Evolutionary conservation across 75 land plant species (phyloP).

Genomic region (Sequoia sempervirens): DNA sequence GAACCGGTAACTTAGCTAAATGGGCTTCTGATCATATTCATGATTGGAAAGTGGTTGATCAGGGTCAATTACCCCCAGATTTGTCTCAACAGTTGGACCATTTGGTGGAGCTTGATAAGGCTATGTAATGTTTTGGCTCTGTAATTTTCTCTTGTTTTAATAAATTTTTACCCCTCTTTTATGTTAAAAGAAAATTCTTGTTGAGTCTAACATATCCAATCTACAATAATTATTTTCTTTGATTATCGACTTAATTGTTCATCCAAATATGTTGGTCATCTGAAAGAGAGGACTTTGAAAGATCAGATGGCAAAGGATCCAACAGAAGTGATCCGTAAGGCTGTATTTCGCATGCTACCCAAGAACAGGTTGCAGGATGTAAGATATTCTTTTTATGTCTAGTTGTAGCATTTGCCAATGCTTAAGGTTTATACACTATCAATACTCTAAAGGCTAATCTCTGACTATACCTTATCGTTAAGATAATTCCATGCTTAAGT

Average conservation of each 20-base stretch:
- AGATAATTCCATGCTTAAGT: background rate
- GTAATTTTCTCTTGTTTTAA: too few relatives aligned
- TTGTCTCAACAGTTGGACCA: too few relatives aligned
- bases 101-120: too few relatives aligned
- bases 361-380: constrained; percentile 87
- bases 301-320: constrained; percentile 86
- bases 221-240: background rate
- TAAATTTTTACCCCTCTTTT: too few relatives aligned
- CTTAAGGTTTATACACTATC: background rate
- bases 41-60: too few relatives aligned
- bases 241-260: background rate
- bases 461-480: background rate
- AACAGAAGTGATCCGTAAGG: constrained; percentile 91
- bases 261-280: constrained; percentile 75
- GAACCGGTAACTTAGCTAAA: too few relatives aligned
- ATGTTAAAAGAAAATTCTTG: background rate
- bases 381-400: constrained; percentile 24
- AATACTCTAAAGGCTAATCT: background rate
- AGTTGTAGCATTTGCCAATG: constrained; percentile 9
- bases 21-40: too few relatives aligned
- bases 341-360: constrained; percentile 94
- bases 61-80: too few relatives aligned
- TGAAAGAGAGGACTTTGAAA: constrained; percentile 85
- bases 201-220: background rate
- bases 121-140: too few relatives aligned